phyloP scores from a whole-genome alignment of 2,329 filamentous ascomycete genomes.

The Parascedosporium putredinis region DNA sequence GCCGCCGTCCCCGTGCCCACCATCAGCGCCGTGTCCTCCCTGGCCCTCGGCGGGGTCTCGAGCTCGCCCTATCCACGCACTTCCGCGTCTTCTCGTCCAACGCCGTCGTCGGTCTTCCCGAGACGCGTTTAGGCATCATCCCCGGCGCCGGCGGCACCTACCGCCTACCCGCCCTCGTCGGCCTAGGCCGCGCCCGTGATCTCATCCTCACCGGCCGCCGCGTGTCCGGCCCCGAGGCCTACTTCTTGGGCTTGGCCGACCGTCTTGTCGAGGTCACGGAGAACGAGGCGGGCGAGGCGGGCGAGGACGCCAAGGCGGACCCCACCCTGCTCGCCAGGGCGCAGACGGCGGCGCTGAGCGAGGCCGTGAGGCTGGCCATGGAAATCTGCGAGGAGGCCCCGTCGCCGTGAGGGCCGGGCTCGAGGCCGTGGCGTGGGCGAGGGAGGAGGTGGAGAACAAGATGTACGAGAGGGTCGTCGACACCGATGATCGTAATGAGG shows the following conservation, averaged over 20 bases:
- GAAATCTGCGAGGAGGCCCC: constrained; percentile 89
- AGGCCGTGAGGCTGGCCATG: constrained; percentile 66
- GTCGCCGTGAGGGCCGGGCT: constrained; percentile 72
- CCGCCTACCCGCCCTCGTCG: constrained; percentile 73
- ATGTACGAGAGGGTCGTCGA: constrained; percentile 77
- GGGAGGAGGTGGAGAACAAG: constrained; percentile 70
- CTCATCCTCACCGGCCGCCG: constrained; percentile 83
- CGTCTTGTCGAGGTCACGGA: constrained; percentile 72
- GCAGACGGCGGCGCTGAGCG: constrained; percentile 57
- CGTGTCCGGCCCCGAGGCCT: constrained; percentile 73
- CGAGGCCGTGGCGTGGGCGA: constrained; percentile 62
- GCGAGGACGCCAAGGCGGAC: constrained; percentile 24
- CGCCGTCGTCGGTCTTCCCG: constrained; percentile 71
- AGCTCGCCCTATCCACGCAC: constrained; percentile 81
- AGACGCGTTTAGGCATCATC: constrained; percentile 87
- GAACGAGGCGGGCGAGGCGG: constrained; percentile 34
- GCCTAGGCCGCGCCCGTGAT: constrained; percentile 72
- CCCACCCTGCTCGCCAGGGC: constrained; percentile 45
- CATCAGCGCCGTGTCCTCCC: constrained; percentile 74
- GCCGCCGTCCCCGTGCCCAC: constrained; percentile 75
- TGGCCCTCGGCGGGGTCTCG: constrained; percentile 90
- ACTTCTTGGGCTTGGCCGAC: constrained; percentile 84
- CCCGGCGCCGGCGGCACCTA: constrained; percentile 91
- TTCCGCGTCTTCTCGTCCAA: constrained; percentile 79
- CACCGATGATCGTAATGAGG: constrained; percentile 82